phyloP scores from a whole-genome alignment of 768 basidiomycete species.

The Hydnum rufescens region DNA sequence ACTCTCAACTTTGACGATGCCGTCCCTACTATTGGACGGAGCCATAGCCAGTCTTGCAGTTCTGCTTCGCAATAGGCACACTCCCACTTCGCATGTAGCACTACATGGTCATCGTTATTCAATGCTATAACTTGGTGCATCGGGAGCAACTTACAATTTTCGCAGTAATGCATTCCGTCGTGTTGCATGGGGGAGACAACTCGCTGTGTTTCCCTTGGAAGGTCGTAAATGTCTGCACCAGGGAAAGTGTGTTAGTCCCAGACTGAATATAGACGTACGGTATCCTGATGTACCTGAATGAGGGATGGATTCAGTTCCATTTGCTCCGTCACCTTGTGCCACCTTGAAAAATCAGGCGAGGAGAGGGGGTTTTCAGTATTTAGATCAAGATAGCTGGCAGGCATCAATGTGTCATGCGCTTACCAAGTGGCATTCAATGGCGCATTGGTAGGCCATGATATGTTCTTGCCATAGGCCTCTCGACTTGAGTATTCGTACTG shows the following conservation, averaged over 20 bases:
- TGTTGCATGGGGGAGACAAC: conserved; percentile 33
- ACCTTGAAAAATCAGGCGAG: conserved; percentile 1
- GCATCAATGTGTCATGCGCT: not conserved
- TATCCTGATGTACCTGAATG: conserved; percentile 33
- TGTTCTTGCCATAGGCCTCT: conserved; percentile 37
- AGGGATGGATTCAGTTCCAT: conserved; percentile 29
- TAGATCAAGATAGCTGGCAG: conserved; percentile 23
- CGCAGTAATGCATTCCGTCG: conserved; percentile 33
- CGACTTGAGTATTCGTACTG: conserved; percentile 53
- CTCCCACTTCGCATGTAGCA: conserved; percentile 66
- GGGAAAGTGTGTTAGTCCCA: no score
- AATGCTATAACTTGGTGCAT: no score
- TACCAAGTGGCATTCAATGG: conserved; percentile 70
- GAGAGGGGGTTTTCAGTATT: not conserved
- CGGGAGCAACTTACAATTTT: conserved; percentile 24
- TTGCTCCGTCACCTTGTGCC: conserved; percentile 7
- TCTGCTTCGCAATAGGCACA: conserved; percentile 34
- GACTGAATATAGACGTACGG: not conserved
- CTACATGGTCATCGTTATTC: no score
- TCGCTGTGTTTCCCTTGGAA: conserved; percentile 55
- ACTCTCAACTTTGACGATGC: no score
- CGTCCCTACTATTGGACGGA: conserved; percentile 44
- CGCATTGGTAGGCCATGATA: conserved; percentile 29
- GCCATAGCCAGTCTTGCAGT: conserved; percentile 43
- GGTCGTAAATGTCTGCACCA: conserved; percentile 36